Evolutionary conservation across 176 grass and related monocot species (phyloP), one percentile per base, ranked within the genome.

Genomic region (Aegilops umbellulata): DNA sequence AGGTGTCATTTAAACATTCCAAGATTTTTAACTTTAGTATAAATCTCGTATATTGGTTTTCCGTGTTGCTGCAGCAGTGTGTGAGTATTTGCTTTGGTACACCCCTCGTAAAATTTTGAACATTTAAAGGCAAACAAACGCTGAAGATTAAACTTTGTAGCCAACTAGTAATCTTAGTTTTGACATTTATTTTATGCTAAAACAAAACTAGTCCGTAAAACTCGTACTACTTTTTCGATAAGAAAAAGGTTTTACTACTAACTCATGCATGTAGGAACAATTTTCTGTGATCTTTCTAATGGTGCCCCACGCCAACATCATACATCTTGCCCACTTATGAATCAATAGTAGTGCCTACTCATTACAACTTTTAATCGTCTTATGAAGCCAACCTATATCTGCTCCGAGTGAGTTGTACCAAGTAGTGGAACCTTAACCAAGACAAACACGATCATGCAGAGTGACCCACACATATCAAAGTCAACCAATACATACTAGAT

Each of bases 121-220:
- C 46, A 47, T 15, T 47, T 47, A 47, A 47, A 47, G 15, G 46
- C 46, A 47, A 47, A 47, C 46, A 47, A 47, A 47, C 46, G 46
- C 46, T 47, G 14, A 47, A 74, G 72, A 29, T 75, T 75, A 75
- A 75, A 27, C 72, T 75, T 49, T 49, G 72, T 75, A 75, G 41
- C 13, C 46, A 47, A 47, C 46, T 47, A 47, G 46, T 47, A 14
- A 47, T 47, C 46, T 47, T 47, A 47, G 46, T 29, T 75, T 49
- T 75, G 41, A 49, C 24, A 47, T 49, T 29, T 75, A 17, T 49
- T 75, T 75, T 75, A 75, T 49, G 14, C 42, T 49, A 49, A 27
- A 44, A 74, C 35, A 47, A 74, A 74, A 26, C 36, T 46, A 44
- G 23, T 46, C 39, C 1, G 44, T 47, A 17, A 25, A 74, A 47